phyloP scores from a whole-genome alignment of 163 green algal species.

The Scenedesmus sp. region DNA sequence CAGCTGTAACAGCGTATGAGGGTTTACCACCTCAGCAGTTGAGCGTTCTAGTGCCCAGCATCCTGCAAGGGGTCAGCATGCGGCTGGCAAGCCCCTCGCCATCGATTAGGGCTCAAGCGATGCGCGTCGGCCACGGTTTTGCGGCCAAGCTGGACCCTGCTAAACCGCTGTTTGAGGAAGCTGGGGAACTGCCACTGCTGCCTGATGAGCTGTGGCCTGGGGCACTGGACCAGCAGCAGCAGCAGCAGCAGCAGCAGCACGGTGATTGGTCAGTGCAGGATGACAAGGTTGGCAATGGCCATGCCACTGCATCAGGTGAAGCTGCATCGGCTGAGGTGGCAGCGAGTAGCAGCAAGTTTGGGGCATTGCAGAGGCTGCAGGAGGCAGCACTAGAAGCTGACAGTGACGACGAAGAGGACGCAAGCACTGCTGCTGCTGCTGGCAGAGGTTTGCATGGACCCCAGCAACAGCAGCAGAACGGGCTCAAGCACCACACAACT shows the following conservation, averaged over 20 bases:
- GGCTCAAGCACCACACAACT: neutral
- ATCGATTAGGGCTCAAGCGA: constrained; percentile 69
- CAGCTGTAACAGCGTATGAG: neutral
- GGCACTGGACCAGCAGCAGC: neutral
- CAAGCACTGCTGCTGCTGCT: neutral
- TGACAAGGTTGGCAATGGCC: neutral
- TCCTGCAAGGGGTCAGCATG: constrained; percentile 72
- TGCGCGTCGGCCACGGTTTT: constrained; percentile 77
- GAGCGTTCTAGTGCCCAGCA: neutral
- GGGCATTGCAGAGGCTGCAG: constrained; percentile 17
- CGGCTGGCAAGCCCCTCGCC: constrained; percentile 76
- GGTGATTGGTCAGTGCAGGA: neutral
- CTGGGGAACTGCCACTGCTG: constrained; percentile 57
- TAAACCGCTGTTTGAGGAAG: constrained; percentile 74
- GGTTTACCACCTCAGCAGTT: neutral
- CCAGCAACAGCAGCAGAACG: neutral
- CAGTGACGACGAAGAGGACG: constrained; percentile 59
- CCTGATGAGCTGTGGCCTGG: constrained; percentile 76
- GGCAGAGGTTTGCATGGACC: neutral
- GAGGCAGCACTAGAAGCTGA: constrained; percentile 41
- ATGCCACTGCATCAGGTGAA: neutral
- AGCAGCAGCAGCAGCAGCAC: neutral
- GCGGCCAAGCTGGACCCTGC: constrained; percentile 67
- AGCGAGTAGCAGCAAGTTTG: constrained; percentile 28
- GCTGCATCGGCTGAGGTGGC: neutral